Percentiles rank a stretch among this genome's conserved stretches.
phyloP scores from a whole-genome alignment of 164 flowering plant genomes.

The Umbilicus rupestris region DNA sequence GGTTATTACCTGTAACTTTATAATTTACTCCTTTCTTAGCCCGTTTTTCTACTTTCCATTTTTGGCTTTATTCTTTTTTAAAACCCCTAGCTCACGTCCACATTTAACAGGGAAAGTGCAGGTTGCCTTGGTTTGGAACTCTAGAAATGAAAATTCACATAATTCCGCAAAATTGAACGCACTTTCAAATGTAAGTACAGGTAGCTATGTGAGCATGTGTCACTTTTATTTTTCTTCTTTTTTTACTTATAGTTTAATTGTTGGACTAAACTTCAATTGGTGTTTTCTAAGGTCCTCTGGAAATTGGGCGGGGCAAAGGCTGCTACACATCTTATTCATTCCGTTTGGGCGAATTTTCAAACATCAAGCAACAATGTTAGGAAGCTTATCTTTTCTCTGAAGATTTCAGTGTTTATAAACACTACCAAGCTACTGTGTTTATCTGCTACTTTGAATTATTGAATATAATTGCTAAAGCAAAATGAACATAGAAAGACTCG shows the following conservation, averaged over 20 bases:
- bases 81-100: neutral
- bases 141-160: conserved; percentile 68
- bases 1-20: conserved; percentile 27
- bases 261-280: neutral
- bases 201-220: neutral
- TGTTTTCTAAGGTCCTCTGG: conserved; percentile 53
- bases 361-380: conserved; percentile 84
- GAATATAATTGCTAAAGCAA: neutral
- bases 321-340: conserved; percentile 55
- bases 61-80: neutral
- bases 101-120: conserved; percentile 69
- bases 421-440: neutral
- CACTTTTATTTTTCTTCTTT: neutral
- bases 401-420: neutral
- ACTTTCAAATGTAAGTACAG: conserved; percentile 51
- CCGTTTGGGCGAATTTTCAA: conserved; percentile 97
- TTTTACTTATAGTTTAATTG: neutral
- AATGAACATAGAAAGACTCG: neutral
- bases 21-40: neutral
- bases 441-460: neutral
- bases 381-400: neutral
- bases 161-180: conserved; percentile 53
- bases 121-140: conserved; percentile 90
- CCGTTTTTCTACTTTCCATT: neutral
- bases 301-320: conserved; percentile 64